Percentiles rank a stretch among this genome's conserved stretches.
Conservation (phyloP, 23 red algal genomes). For the Gracilaria domingensis region DNA sequence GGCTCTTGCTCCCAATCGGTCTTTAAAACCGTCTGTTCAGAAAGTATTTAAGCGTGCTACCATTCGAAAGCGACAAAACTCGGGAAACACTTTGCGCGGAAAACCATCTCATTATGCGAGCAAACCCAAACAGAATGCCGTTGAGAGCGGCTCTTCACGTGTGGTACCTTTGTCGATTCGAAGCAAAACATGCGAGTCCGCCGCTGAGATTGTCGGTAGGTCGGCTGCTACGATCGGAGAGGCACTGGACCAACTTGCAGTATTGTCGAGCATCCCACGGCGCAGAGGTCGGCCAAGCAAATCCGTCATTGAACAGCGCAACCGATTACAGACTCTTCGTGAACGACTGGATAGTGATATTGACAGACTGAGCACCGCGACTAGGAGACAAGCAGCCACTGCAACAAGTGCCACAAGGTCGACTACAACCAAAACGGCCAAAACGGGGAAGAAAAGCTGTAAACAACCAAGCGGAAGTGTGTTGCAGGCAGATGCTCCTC, state of each 20-base stretch:
- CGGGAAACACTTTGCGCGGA: not conserved
- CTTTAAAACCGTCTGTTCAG: not conserved
- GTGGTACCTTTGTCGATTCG: not conserved
- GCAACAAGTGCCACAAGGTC: not conserved
- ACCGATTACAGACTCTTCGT: conserved; percentile 11
- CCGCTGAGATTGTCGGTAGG: conserved; percentile 3
- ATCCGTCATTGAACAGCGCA: conserved; percentile 27
- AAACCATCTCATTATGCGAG: not conserved
- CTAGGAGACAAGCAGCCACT: not conserved
- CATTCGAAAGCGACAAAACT: not conserved
- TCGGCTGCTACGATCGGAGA: conserved; percentile 6
- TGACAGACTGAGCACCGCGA: not conserved
- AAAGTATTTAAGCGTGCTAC: not conserved
- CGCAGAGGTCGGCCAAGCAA: conserved; percentile 26
- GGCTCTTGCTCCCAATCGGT: not conserved
- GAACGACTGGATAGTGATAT: not conserved
- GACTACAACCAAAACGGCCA: conserved; percentile 13
- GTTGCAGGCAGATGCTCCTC: not conserved
- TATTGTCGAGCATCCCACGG: conserved; percentile 19
- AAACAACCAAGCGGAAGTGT: not conserved
- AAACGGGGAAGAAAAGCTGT: conserved; percentile 20
- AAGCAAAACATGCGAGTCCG: not conserved
- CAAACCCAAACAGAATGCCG: not conserved
- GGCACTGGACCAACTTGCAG: not conserved
- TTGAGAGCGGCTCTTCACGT: not conserved